Evolutionary conservation across 495 filamentous ascomycete species (phyloP), one percentile per base, ranked within the genome.

Genomic region (Talaromyces proteolyticus): DNA sequence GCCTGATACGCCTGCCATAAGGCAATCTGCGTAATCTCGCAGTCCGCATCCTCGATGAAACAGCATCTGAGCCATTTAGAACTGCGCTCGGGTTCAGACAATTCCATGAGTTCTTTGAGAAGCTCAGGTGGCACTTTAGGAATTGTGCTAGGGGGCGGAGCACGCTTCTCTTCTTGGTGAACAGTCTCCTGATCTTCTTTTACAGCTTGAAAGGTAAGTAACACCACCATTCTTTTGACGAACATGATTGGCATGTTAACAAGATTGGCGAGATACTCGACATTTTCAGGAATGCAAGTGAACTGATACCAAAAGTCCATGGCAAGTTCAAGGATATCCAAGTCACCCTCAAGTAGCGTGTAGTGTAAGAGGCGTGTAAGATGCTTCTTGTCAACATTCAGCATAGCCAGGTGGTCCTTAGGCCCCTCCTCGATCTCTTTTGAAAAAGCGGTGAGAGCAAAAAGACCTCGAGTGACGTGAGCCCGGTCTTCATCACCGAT

Each of bases 221-320:
- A 74, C 11, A 88, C 78, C 42, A 87, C 76, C 52, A 96, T 82
- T 51, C 92, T 88, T 1, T 79, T 78, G 6, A 91, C 79, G 11
- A 94, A 67, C 23, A 72, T 68, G 36, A 78, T 76, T 49, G 86
- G 78, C 45, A 88, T 68, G 37, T 87, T 89, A 64, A 56, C 74
- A 54, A 65, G 56, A 44, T 80, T 72, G 26, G 86, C 72, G 47
- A 89, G 60, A 26, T 69, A 81, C 51, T 88, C 86, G 25, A 96
- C 83, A 60, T 97, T 99, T n/a, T 86, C 78, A 17, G 83, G 79
- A 6, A 86, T 81, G 2, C 91, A 86, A 0, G 91, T 96, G 61
- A 88, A 99, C 61, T 96, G 90, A 58, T 96, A 97, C 53, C 96
- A 80, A 61, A 99, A 95, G 64, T 97, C 94, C 19, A 97, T 75